Conservation (phyloP, 2,329 filamentous ascomycete genomes). For the Epichloe sylvatica region DNA sequence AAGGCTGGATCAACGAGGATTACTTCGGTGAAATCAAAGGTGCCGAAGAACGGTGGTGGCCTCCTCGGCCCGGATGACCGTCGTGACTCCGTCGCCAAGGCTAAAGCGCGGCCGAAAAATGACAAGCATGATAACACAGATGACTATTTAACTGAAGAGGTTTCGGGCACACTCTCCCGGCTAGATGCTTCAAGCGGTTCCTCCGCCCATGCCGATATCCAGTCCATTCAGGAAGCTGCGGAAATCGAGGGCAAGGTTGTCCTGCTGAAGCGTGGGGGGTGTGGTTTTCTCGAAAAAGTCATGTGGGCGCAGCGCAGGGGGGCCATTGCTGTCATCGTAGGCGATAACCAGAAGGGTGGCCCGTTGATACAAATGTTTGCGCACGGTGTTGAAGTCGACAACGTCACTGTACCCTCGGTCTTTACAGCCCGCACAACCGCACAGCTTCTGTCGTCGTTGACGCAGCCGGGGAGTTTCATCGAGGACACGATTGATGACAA, state of each 20-base stretch:
- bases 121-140: slow-evolving; percentile 63
- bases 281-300: slow-evolving; percentile 91
- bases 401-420: slow-evolving; percentile 82
- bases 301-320: slow-evolving; percentile 92
- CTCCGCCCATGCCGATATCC: slow-evolving; percentile 69
- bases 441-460: slow-evolving; percentile 76
- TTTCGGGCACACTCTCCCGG: slow-evolving; percentile 19
- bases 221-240: slow-evolving; percentile 77
- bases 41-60: slow-evolving; percentile 9
- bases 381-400: slow-evolving; percentile 77
- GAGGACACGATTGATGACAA: slow-evolving; percentile 48
- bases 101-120: slow-evolving; percentile 3
- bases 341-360: slow-evolving; percentile 80
- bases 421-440: slow-evolving; percentile 94
- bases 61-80: slow-evolving; percentile 17
- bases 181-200: slow-evolving; percentile 21
- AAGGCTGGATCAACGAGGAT: slow-evolving; percentile 15
- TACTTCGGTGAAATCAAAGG: slow-evolving; percentile 7
- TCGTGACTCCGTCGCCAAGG: slow-evolving; percentile 9
- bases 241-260: slow-evolving; percentile 92
- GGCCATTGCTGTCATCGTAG: slow-evolving; percentile 79
- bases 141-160: slow-evolving; percentile 57
- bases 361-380: slow-evolving; percentile 95
- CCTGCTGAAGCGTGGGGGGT: slow-evolving; percentile 85
- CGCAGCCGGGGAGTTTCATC: slow-evolving; percentile 54